A percentile compares a stretch with the other conserved stretches of the same genome.
phyloP scores from a whole-genome alignment of 768 basidiomycete genomes.

The Pholiota microspora region DNA sequence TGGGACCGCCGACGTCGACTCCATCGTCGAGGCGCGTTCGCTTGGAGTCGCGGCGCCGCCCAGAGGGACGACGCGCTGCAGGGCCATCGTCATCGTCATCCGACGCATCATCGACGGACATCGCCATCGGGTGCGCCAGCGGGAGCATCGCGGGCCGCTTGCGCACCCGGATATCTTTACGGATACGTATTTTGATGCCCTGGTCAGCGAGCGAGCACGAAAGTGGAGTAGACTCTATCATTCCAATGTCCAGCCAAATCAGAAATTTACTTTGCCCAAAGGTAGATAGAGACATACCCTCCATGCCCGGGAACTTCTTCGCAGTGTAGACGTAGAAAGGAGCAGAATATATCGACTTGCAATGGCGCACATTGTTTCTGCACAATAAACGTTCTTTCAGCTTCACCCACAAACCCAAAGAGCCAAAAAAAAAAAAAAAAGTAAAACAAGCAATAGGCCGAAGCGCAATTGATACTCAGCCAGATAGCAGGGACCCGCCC shows the following conservation, averaged over 20 bases:
- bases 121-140: conserved; percentile 14
- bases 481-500: too few relatives aligned
- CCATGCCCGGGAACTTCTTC: conserved; percentile 97
- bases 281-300: conserved; percentile 49
- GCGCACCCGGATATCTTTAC: conserved; percentile 86
- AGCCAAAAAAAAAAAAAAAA: neutral
- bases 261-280: neutral
- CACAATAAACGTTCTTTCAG: neutral
- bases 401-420: too few relatives aligned
- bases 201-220: conserved; percentile 93
- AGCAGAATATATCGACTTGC: conserved; percentile 84
- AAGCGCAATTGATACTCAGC: neutral
- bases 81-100: conserved; percentile 23
- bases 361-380: conserved; percentile 85
- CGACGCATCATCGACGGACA: conserved; percentile 23
- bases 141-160: conserved; percentile 52
- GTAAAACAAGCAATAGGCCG: too few relatives aligned
- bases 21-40: conserved; percentile 35
- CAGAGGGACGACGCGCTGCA: neutral
- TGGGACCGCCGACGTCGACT: conserved; percentile 21
- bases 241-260: conserved; percentile 6
- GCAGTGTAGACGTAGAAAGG: conserved; percentile 95
- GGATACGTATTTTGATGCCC: conserved; percentile 92
- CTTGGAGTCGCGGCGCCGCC: conserved; percentile 30
- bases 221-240: conserved; percentile 81